Evolutionary conservation across 73 alveolate species (phyloP), one percentile per base, ranked within the genome.

Genomic region (Loxodes magnus): DNA sequence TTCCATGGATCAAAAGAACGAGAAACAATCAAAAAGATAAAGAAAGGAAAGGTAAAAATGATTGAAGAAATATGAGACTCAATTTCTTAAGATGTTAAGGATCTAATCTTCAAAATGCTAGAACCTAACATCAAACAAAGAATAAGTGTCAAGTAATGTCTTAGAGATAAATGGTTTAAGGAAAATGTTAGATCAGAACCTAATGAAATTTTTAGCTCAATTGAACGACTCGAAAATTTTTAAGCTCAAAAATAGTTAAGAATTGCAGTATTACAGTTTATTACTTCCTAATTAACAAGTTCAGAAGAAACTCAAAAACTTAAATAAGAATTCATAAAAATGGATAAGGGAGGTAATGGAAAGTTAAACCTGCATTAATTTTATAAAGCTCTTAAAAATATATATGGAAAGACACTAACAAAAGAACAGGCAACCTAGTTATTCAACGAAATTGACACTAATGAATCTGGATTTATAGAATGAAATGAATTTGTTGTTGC

Each of bases 1-100:
- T 78, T 78, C 58, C 23, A 25, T 31, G 92, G 92, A 3, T 46
- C 27, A 17, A 74, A 35, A 42, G 92, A 78, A 19, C 60, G 52
- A 22, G 92, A 78, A 30, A 78, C 74, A 4, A 49, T 30, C 22
- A 25, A 56, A 15, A 80, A 68, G 53, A 74, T 80, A 4, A 53
- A 56, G 28, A 67, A 65, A 7, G 83, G 87, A 3, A 65, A 67
- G 51, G 72, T 60, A 21, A 29, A 30, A n/a, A 74, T 80, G 42
- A 38, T 60, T 7, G 5, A 10, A 7, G 6, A 5, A 5, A 28
- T 14, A 56, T 73, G 87, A 84, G 7, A 43, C 22, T 43, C 29
- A 5, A 33, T 73, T 9, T 29, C 67, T 21, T 27, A 67, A 16
- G 49, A 69, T 44, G 87, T 84, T 25, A 73, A 73, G 46, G 87